These are phyloP conservation scores for Microcyclospora pomicola DNA, from an alignment of 2,329 filamentous ascomycete species.

Conservation along the genomic window DNA sequence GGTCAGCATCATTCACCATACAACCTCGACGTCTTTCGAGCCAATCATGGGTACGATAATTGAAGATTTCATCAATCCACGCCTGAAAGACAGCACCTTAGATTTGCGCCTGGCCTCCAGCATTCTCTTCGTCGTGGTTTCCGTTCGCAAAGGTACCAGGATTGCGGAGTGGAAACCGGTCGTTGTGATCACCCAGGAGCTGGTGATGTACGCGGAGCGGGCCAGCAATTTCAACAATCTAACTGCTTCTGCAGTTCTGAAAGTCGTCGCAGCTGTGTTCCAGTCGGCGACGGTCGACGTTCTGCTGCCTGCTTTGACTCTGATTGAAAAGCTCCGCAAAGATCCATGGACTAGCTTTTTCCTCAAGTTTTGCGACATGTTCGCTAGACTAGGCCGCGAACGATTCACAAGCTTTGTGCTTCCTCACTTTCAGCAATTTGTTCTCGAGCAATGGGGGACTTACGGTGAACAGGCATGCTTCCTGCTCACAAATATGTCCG, in stretches of 20 bases:
- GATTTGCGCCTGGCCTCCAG: slow-evolving; percentile 22
- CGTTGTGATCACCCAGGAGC: slow-evolving; percentile 30
- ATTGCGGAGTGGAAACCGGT: slow-evolving; percentile 58
- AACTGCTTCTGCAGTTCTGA: slow-evolving; percentile 27
- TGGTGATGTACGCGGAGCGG: slow-evolving; percentile 18
- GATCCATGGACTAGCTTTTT: slow-evolving; percentile 59
- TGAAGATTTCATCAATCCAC: slow-evolving; percentile 29
- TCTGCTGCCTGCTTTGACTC: slow-evolving; percentile 54
- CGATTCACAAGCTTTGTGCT: slow-evolving; percentile 69
- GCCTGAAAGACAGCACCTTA: no score
- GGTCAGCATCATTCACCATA: slow-evolving; percentile 71
- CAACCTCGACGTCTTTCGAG: slow-evolving; percentile 57
- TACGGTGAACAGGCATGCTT: slow-evolving; percentile 40
- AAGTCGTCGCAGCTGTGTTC: slow-evolving; percentile 49
- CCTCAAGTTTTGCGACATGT: slow-evolving; percentile 70
- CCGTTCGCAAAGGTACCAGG: slow-evolving; percentile 68
- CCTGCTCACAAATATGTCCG: background rate
- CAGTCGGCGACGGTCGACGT: slow-evolving; percentile 67
- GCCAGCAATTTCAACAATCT: slow-evolving; percentile 23
- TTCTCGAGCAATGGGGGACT: slow-evolving; percentile 57
- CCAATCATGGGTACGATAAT: slow-evolving; percentile 51
- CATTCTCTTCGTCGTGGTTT: slow-evolving; percentile 55
- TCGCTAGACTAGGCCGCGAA: slow-evolving; percentile 57
- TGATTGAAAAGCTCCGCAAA: slow-evolving; percentile 50
- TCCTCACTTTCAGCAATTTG: slow-evolving; percentile 72